phyloP scores from a whole-genome alignment of 164 flowering plant genomes.

The Dillenia suffruticosa region DNA sequence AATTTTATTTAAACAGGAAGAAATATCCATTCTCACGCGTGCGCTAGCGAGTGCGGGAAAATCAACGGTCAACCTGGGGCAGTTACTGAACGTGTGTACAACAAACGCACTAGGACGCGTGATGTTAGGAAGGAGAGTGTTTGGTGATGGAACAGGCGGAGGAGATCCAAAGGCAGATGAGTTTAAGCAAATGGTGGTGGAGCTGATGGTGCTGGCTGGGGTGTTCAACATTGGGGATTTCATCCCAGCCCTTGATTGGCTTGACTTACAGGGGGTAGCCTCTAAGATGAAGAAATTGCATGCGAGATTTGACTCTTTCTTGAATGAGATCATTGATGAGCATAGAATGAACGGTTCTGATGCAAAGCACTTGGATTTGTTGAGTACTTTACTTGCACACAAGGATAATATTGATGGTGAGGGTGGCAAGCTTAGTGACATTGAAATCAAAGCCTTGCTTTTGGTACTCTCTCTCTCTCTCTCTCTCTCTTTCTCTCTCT shows the following conservation, averaged over 20 bases:
- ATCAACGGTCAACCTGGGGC: constrained; percentile 34
- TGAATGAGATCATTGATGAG: constrained; percentile 51
- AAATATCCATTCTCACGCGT: constrained; percentile 38
- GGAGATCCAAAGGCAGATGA: constrained; percentile 49
- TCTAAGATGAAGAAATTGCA: constrained; percentile 78
- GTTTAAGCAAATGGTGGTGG: constrained; percentile 86
- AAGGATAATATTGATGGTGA: constrained; percentile 43
- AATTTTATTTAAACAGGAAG: constrained; percentile 33
- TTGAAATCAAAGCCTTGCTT: constrained; percentile 81
- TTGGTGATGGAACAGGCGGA: constrained; percentile 39
- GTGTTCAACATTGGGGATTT: constrained; percentile 81
- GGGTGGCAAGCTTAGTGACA: constrained; percentile 56
- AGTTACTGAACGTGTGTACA: constrained; percentile 64
- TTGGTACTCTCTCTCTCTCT: constrained; percentile 33
- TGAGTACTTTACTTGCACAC: constrained; percentile 47
- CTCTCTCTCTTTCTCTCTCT: not conserved
- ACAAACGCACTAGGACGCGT: constrained; percentile 69
- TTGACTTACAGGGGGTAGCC: constrained; percentile 73
- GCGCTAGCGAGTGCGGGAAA: constrained; percentile 27
- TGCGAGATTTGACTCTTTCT: constrained; percentile 54
- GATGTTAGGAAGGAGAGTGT: constrained; percentile 68
- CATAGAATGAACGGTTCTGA: constrained; percentile 21
- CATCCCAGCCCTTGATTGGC: constrained; percentile 62
- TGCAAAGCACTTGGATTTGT: constrained; percentile 26
- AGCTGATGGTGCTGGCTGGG: constrained; percentile 78